phyloP scores from a whole-genome alignment of 2,329 filamentous ascomycete species.

The Phialocephala subalpina region DNA sequence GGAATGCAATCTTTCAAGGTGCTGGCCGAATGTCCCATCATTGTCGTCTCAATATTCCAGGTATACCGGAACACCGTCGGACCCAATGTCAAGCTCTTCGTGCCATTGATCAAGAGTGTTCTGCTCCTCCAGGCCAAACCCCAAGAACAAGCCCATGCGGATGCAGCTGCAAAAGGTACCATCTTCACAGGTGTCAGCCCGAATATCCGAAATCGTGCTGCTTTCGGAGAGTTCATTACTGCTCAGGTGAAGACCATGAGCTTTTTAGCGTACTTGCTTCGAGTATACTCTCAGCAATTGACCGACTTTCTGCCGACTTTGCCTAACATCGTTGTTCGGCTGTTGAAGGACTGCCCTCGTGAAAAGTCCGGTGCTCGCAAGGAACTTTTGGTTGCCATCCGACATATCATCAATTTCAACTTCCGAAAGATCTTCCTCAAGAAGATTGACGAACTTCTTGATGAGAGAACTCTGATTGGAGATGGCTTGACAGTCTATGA shows the following conservation, averaged over 20 bases:
- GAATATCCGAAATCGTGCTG: conserved; percentile 90
- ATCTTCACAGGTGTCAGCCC: conserved; percentile 94
- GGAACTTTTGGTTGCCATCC: conserved; percentile 92
- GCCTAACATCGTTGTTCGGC: conserved; percentile 87
- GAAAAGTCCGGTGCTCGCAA: conserved; percentile 95
- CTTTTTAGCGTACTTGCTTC: conserved; percentile 90
- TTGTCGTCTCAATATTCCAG: conserved; percentile 98
- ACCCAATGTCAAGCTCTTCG: conserved; percentile 89
- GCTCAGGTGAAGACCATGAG: conserved; percentile 99
- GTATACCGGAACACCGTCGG: conserved; percentile 83
- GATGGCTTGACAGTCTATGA: conserved; percentile 97
- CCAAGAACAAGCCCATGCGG: conserved; percentile 89
- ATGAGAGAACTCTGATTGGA: conserved; percentile 92
- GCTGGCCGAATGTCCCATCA: conserved; percentile 96
- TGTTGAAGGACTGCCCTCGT: conserved; percentile 91
- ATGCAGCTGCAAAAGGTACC: conserved; percentile 79
- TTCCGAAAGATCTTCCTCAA: conserved; percentile 93
- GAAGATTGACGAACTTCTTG: conserved; percentile 93
- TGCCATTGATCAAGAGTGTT: conserved; percentile 92
- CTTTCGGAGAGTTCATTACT: conserved; percentile 97
- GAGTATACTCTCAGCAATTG: conserved; percentile 87
- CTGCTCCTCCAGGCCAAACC: conserved; percentile 89
- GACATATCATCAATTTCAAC: conserved; percentile 99
- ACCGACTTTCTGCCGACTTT: conserved; percentile 87
- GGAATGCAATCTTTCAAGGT: conserved; percentile 99